phyloP scores from a whole-genome alignment of 768 basidiomycete genomes.

The Trametes elegans region DNA sequence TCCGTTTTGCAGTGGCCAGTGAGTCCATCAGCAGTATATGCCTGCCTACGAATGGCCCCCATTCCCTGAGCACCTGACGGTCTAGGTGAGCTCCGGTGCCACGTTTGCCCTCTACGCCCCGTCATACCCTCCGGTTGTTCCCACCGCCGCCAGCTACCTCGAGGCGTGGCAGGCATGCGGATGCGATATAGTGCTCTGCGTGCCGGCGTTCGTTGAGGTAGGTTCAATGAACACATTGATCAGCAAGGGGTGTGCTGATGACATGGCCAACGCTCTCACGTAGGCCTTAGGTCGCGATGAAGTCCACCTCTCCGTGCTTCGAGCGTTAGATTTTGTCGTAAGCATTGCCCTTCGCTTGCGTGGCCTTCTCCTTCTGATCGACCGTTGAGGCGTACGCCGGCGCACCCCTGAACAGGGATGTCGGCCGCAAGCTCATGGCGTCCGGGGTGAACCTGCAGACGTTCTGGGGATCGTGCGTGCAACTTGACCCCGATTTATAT shows the following conservation, averaged over 20 bases:
- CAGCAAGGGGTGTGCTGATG: background rate
- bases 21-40: background rate
- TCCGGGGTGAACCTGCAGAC: background rate
- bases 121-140: background rate
- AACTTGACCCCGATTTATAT: background rate
- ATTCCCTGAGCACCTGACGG: background rate
- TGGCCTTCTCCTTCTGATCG: too few relatives aligned
- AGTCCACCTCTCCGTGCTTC: background rate
- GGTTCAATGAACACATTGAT: background rate
- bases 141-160: slow-evolving; percentile 15
- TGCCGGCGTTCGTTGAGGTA: slow-evolving; percentile 18
- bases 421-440: background rate
- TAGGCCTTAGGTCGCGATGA: slow-evolving; percentile 13
- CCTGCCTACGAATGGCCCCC: background rate
- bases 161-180: background rate
- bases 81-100: slow-evolving; percentile 8
- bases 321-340: slow-evolving; percentile 13
- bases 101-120: slow-evolving; percentile 14
- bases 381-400: slow-evolving; percentile 1
- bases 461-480: background rate
- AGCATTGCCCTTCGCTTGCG: background rate
- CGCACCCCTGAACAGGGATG: background rate
- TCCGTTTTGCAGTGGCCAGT: background rate
- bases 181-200: slow-evolving; percentile 16
- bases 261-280: background rate